Percentiles rank a stretch among this genome's conserved stretches.
These are phyloP conservation scores for Rhododendron ovatum DNA, from an alignment of 148 eudicot species.

Conservation along the genomic window DNA sequence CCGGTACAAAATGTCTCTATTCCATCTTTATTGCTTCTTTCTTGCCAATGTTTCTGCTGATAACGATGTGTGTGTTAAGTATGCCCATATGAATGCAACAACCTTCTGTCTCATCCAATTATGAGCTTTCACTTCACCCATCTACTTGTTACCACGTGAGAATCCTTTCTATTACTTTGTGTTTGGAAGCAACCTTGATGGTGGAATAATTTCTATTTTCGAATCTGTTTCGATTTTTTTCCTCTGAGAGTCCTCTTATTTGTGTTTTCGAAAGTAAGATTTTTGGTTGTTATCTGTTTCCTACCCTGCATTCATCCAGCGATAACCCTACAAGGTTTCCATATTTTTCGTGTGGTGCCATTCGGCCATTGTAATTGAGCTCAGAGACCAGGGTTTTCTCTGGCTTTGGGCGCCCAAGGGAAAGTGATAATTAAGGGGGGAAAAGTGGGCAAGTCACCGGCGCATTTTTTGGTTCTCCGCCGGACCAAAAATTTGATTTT, in stretches of 20 bases:
- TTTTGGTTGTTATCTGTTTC: not conserved
- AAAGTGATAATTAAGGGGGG: no score
- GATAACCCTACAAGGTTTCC: no score
- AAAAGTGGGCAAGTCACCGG: no score
- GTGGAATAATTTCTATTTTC: not conserved
- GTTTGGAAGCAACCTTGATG: not conserved
- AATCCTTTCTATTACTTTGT: not conserved
- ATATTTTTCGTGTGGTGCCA: no score
- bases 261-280: not conserved
- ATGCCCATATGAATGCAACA: not conserved
- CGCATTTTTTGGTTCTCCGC: no score
- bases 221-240: not conserved
- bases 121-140: not conserved
- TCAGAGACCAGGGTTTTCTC: no score
- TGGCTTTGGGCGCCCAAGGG: no score
- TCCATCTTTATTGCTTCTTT: constrained; percentile 3
- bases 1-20: not conserved
- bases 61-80: not conserved
- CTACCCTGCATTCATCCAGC: no score
- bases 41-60: not conserved
- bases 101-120: not conserved
- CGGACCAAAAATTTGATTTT: no score
- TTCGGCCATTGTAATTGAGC: no score
- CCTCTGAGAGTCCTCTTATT: not conserved
- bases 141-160: not conserved